phyloP scores from a whole-genome alignment of 768 basidiomycete genomes.

The Amanita fuliginea region DNA sequence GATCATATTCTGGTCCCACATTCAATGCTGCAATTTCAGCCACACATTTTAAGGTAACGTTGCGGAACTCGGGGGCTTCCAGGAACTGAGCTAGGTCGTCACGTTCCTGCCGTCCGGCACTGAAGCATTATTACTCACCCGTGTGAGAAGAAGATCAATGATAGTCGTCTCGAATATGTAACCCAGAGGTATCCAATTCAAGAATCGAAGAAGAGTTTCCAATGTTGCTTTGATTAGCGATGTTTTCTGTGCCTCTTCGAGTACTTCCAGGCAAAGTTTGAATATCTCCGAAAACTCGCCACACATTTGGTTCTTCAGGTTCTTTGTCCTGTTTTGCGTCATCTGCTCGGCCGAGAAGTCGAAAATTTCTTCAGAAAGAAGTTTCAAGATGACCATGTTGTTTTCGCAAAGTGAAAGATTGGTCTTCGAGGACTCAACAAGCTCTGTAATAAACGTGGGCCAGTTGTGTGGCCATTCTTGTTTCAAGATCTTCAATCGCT shows the following conservation, averaged over 20 bases:
- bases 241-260: conserved; percentile 94
- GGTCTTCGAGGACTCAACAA: conserved; percentile 94
- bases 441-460: conserved; percentile 95
- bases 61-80: conserved; percentile 93
- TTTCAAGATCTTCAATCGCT: conserved; percentile 76
- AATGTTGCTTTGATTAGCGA: conserved; percentile 90
- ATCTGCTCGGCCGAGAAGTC: conserved; percentile 98
- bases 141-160: conserved; percentile 84
- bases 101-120: conserved; percentile 5
- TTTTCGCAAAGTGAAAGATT: conserved; percentile 97
- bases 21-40: conserved; percentile 93
- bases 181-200: conserved; percentile 98
- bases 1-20: conserved; percentile 94
- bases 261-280: conserved; percentile 91
- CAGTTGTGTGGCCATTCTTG: conserved; percentile 99
- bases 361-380: conserved; percentile 98
- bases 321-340: conserved; percentile 96
- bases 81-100: conserved; percentile 59
- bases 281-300: conserved; percentile 97
- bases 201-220: conserved; percentile 88
- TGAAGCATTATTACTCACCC: conserved; percentile 44
- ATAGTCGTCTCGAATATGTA: conserved; percentile 98
- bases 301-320: conserved; percentile 96
- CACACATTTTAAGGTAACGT: conserved; percentile 92
- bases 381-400: conserved; percentile 97